Evolutionary conservation across 306 rosid species (phyloP), one percentile per base, ranked within the genome.

Genomic region (Glycyrrhiza uralensis): DNA sequence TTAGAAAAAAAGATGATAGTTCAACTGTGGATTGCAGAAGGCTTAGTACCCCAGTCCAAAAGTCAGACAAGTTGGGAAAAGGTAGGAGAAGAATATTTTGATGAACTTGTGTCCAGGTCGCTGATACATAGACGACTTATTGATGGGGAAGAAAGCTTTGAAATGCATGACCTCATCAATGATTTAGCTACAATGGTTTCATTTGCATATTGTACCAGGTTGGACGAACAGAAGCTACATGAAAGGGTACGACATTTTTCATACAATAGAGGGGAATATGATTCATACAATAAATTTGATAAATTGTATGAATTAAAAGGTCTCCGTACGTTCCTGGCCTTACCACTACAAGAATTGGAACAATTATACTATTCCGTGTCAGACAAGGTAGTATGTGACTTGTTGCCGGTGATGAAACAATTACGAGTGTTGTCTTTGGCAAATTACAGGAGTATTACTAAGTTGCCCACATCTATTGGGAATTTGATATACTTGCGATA

Each of bases 1-100:
- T 35, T 75, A 46, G 7, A 38, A 0, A 84, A 52, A 47, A 32
- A 51, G 3, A 2, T 13, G 7, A 4, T 68, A 17, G 45, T 80
- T 41, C 45, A 6, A 13, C 35, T 76, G 2, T 80, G 80, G 82
- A 73, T 73, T 78, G 80, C 68, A 19, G 71, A 76, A 62, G 80
- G 80, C 4, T 54, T 80, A 1, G 5, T 83, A 2, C 22, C 14
- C 1, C 18, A 30, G 26, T 1, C 73, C 0, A 24, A 2, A 28
- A 22, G 12, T 14, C 23, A 54, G 9, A 28, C 23, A 13, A 64
- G 44, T 12, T 9, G 41, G 65, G 78, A 77, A 55, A 60, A 70
- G 6, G 30, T 72, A 15, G 81, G 81, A 3, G 18, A 42, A 10
- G 75, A 78, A 10, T 81, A 74, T 59, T 74, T 78, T 26, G 52